Evolutionary conservation across 495 filamentous ascomycete species (phyloP), one percentile per base, ranked within the genome.

Genomic region (Usnea hakonensis): DNA sequence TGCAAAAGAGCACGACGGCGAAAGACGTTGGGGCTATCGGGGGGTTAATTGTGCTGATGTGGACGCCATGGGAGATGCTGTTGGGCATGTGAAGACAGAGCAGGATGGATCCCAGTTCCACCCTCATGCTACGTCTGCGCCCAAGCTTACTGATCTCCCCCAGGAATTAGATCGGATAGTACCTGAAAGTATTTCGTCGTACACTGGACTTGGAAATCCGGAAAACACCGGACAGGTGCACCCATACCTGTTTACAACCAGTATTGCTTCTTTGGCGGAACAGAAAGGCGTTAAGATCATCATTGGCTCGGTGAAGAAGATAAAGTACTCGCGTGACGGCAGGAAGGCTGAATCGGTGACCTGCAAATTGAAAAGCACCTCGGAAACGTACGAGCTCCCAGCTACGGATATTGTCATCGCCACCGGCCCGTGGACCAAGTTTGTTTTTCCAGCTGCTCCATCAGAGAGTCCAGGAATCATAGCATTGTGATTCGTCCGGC

Each of bases 191-290:
- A 46, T 46, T 8, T 21, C 43, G n/a, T 46, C 43, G 7, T 46
- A 46, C 43, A 46, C n/a, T 23, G 43, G 10, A 10, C 95, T 97
- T 89, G 90, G 90, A 9, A 75, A 78, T 4, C 86, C 87, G 0
- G 82, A 81, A 11, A 86, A 83, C 41, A 97, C 93, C 2, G 90
- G 91, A 3, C 93, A 97, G 71, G 93, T 97, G 8, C 93, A 97
- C 72, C 93, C 93, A 3, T 90, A 89, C 55, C 61, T 50, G 14
- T 63, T 63, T 32, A 63, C 61, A 10, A 63, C 55, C 40, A 38
- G 23, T 28, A 58, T 63, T 40, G 61, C 61, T 6, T 33, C 46
- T 33, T 44, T 63, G 8, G 61, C 61, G 5, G 26, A 43, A 43
- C 21, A 63, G 14, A 53, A 40, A 50, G 61, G 61, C 55, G 55